Percentiles rank a stretch among this genome's conserved stretches.
phyloP scores from a whole-genome alignment of 768 basidiomycete genomes.

The Inosperma sp. region DNA sequence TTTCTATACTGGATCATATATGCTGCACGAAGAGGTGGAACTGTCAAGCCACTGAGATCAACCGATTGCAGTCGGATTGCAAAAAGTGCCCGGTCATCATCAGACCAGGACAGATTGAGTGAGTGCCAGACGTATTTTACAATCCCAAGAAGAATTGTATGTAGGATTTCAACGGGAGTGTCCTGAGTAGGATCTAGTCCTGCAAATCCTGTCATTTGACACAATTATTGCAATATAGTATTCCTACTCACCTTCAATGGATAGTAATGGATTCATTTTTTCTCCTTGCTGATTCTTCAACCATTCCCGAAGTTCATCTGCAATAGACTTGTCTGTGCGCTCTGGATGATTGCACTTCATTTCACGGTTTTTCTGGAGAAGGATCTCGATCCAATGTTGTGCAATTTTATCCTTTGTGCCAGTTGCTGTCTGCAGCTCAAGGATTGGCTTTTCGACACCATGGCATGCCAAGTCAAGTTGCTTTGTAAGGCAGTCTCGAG shows the following conservation, averaged over 20 bases:
- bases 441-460: constrained; percentile 10
- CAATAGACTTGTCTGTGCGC: not conserved
- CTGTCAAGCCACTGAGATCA: constrained; percentile 13
- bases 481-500: not conserved
- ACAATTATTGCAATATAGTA: constrained; percentile 3
- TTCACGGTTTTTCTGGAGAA: constrained; percentile 17
- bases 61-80: constrained; percentile 27
- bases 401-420: constrained; percentile 33
- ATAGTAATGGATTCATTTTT: constrained; percentile 10
- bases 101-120: constrained; percentile 21
- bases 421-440: constrained; percentile 22
- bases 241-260: constrained; percentile 4
- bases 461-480: constrained; percentile 8
- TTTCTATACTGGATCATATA: constrained; percentile 35
- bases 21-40: constrained; percentile 21
- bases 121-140: constrained; percentile 38
- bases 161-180: constrained; percentile 33
- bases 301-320: constrained; percentile 9
- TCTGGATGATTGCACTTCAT: constrained; percentile 1
- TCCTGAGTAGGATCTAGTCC: constrained; percentile 25
- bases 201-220: constrained; percentile 1
- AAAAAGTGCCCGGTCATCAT: constrained; percentile 18
- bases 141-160: constrained; percentile 34
- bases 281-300: constrained; percentile 5
- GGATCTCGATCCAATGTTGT: constrained; percentile 29